These are phyloP conservation scores for Cryptomeria japonica DNA, from an alignment of 75 land plant genomes.

Conservation along the genomic window DNA sequence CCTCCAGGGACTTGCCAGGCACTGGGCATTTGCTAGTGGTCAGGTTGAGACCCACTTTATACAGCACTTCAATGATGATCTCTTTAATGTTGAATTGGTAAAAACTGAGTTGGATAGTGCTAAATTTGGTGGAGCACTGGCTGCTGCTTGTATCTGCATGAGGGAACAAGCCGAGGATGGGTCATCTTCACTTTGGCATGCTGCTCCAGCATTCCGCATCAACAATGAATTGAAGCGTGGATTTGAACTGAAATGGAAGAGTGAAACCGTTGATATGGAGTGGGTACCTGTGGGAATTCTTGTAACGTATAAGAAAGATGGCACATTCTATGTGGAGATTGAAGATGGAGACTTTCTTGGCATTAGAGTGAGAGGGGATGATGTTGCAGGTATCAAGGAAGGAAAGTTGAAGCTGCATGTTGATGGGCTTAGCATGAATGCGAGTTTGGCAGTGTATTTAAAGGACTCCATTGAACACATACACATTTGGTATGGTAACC, in stretches of 20 bases:
- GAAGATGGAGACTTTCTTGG: constrained; percentile 21
- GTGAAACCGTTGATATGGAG: constrained; percentile 27
- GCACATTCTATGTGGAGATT: constrained; percentile 51
- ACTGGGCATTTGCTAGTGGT: constrained; percentile 74
- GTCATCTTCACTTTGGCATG: constrained; percentile 54
- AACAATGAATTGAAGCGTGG: constrained; percentile 56
- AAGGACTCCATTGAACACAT: constrained; percentile 72
- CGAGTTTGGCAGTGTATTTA: constrained; percentile 47
- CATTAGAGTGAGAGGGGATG: constrained; percentile 23
- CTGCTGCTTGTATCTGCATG: constrained; percentile 74
- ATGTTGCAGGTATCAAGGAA: constrained; percentile 19
- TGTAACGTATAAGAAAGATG: constrained; percentile 53
- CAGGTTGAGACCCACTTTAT: constrained; percentile 93
- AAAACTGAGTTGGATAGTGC: constrained; percentile 27
- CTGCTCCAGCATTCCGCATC: constrained; percentile 76
- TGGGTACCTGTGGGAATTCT: constrained; percentile 35
- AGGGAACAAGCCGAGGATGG: constrained; percentile 28
- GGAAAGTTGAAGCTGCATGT: constrained; percentile 44
- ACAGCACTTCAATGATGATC: constrained; percentile 74
- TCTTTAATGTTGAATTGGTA: constrained; percentile 31
- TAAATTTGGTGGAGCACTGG: constrained; percentile 61
- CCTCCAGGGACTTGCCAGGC: constrained; percentile 70
- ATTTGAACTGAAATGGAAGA: constrained; percentile 74
- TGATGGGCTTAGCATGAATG: constrained; percentile 38
- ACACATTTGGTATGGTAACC: constrained; percentile 76